A percentile compares a stretch with the other conserved stretches of the same genome.
Conservation (phyloP, 192 early-diverging fungal species). For the Neocallimastix lanati region DNA sequence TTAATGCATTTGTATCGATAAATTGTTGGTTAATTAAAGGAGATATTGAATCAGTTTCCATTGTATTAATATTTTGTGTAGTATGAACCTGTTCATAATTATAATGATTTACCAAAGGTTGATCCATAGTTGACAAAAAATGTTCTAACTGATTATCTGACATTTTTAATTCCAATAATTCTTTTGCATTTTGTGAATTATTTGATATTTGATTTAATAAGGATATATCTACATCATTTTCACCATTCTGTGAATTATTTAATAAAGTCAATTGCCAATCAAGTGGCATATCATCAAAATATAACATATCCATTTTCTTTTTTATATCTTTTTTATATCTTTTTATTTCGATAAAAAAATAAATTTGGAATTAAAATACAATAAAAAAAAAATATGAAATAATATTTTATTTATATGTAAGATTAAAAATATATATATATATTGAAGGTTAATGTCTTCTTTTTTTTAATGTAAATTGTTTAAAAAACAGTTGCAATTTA, state of each 20-base stretch:
- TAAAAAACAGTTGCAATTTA: too few species aligned
- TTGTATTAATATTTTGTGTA: background rate
- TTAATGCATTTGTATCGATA: too few species aligned
- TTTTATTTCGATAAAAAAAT: too few species aligned
- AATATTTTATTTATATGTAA: too few species aligned
- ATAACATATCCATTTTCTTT: too few species aligned
- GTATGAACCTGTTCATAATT: background rate
- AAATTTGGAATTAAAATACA: too few species aligned
- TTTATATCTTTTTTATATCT: too few species aligned
- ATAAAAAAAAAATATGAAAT: too few species aligned
- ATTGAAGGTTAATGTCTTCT: too few species aligned
- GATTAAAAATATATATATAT: too few species aligned
- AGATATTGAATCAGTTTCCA: background rate
- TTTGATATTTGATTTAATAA: background rate
- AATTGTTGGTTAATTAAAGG: too few species aligned
- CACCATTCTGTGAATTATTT: background rate
- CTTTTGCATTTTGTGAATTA: background rate
- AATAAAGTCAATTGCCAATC: background rate
- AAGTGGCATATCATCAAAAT: background rate
- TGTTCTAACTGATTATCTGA: background rate
- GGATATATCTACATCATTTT: background rate
- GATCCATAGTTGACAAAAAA: background rate
- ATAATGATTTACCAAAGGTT: background rate
- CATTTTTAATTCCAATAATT: background rate
- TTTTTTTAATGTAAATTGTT: too few species aligned